These are phyloP conservation scores for Aspergillus nanangensis DNA, from an alignment of 495 filamentous ascomycete genomes.

Conservation along the genomic window DNA sequence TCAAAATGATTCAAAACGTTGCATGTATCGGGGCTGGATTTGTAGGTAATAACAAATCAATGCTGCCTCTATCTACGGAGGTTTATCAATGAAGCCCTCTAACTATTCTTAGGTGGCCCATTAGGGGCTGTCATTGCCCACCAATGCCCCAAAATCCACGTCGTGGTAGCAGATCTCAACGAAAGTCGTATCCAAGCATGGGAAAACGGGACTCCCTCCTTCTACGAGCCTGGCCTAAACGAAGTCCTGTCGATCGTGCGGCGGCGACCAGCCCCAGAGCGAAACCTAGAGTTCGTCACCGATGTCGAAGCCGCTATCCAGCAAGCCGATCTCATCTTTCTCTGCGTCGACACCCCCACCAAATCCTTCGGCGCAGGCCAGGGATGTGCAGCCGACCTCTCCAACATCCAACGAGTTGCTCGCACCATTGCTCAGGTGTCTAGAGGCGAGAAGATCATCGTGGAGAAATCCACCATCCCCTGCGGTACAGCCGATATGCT, in stretches of 20 bases:
- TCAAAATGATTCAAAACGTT: neutral
- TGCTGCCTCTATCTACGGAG: too few relatives aligned
- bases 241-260: slow-evolving; percentile 19
- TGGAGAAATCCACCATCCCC: slow-evolving; percentile 78
- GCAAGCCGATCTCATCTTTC: slow-evolving; percentile 67
- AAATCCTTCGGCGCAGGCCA: slow-evolving; percentile 64
- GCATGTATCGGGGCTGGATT: slow-evolving; percentile 4
- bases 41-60: neutral
- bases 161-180: slow-evolving; percentile 44
- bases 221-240: slow-evolving; percentile 64
- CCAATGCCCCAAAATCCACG: neutral
- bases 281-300: slow-evolving; percentile 68
- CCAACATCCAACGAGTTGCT: slow-evolving; percentile 61
- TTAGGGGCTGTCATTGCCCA: neutral
- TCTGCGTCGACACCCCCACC: slow-evolving; percentile 76
- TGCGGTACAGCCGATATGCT: slow-evolving; percentile 68
- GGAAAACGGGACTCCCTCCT: slow-evolving; percentile 64
- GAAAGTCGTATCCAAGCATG: slow-evolving; percentile 54
- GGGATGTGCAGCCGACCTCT: slow-evolving; percentile 64
- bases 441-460: slow-evolving; percentile 61
- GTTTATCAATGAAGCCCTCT: too few relatives aligned
- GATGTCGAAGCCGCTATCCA: slow-evolving; percentile 54
- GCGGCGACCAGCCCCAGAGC: neutral
- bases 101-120: neutral
- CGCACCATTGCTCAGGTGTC: slow-evolving; percentile 61